A percentile compares a stretch with the other conserved stretches of the same genome.
These are phyloP conservation scores for Epichloe aotearoae DNA, from an alignment of 2,329 filamentous ascomycete species.

Conservation along the genomic window DNA sequence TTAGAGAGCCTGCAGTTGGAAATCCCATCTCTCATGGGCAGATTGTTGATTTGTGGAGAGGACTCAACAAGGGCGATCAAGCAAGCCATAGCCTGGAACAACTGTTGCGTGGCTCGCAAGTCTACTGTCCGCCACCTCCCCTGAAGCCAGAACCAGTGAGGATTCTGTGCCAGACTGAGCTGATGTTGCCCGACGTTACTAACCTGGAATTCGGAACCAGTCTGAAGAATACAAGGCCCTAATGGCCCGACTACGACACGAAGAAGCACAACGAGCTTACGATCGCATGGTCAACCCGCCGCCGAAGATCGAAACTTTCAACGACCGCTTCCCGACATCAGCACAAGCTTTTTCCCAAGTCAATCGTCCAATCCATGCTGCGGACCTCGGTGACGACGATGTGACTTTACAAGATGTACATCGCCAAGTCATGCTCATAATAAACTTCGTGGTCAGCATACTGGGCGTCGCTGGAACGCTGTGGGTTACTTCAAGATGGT, in stretches of 20 bases:
- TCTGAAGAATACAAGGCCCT: constrained; percentile 72
- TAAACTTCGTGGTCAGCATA: constrained; percentile 83
- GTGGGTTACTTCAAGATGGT: constrained; percentile 67
- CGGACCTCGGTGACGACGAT: constrained; percentile 45
- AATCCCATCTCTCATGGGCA: constrained; percentile 61
- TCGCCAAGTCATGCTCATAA: constrained; percentile 68
- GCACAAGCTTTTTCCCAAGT: constrained; percentile 43
- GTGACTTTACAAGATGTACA: constrained; percentile 61
- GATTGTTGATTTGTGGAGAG: constrained; percentile 47
- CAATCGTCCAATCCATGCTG: constrained; percentile 31
- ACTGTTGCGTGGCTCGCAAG: constrained; percentile 55
- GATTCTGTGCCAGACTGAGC: constrained; percentile 5
- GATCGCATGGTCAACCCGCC: constrained; percentile 61
- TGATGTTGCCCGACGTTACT: neutral
- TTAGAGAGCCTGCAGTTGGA: constrained; percentile 39
- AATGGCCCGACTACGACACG: constrained; percentile 71
- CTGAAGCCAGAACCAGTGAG: constrained; percentile 65
- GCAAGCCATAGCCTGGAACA: constrained; percentile 45
- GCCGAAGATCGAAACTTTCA: constrained; percentile 42
- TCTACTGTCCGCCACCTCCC: constrained; percentile 70
- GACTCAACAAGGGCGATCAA: constrained; percentile 20
- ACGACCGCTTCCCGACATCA: constrained; percentile 42
- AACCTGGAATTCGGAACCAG: constrained; percentile 26
- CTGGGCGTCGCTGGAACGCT: constrained; percentile 64
- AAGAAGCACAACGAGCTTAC: constrained; percentile 74